Conservation (phyloP, 1,284 basidiomycete species). For the Fomitiporia mediterranea region DNA sequence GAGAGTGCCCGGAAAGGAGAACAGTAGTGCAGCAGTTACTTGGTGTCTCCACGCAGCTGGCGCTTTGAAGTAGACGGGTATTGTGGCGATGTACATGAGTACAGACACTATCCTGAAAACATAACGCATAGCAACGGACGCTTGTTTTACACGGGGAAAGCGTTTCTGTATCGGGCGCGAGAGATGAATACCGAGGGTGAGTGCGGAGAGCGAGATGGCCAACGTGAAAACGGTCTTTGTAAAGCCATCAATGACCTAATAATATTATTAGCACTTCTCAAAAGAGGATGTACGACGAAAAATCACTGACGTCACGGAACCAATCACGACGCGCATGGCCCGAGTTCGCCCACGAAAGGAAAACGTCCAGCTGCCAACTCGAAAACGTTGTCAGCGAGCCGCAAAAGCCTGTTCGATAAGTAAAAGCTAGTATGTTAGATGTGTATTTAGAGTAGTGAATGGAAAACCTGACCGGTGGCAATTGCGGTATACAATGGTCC, state of each 20-base stretch:
- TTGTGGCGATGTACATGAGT: conserved; percentile 59
- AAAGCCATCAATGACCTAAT: conserved; percentile 81
- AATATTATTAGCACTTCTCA: conserved; percentile 1
- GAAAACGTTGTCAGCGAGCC: conserved; percentile 97
- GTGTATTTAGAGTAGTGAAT: conserved; percentile 1
- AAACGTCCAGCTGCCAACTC: conserved; percentile 89
- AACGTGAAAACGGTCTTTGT: conserved; percentile 79
- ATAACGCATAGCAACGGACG: conserved; percentile 40
- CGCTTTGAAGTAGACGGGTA: conserved; percentile 76
- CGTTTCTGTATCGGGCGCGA: conserved; percentile 39
- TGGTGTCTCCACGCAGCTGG: conserved; percentile 69
- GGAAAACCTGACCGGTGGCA: conserved; percentile 62
- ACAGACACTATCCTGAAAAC: conserved; percentile 45
- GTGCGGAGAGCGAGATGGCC: conserved; percentile 60
- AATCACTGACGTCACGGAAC: conserved; percentile 69
- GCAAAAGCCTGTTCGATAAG: conserved; percentile 68
- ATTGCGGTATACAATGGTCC: conserved; percentile 84
- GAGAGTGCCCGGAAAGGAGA: conserved; percentile 86
- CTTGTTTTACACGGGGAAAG: conserved; percentile 38
- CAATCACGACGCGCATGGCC: conserved; percentile 56
- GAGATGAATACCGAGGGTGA: conserved; percentile 57
- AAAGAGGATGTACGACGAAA: conserved; percentile 6
- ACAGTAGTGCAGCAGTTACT: conserved; percentile 84
- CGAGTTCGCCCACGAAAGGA: conserved; percentile 80
- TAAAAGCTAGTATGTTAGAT: background rate